These are phyloP conservation scores for Leccinum broughii DNA, from an alignment of 768 basidiomycete genomes.

Conservation along the genomic window DNA sequence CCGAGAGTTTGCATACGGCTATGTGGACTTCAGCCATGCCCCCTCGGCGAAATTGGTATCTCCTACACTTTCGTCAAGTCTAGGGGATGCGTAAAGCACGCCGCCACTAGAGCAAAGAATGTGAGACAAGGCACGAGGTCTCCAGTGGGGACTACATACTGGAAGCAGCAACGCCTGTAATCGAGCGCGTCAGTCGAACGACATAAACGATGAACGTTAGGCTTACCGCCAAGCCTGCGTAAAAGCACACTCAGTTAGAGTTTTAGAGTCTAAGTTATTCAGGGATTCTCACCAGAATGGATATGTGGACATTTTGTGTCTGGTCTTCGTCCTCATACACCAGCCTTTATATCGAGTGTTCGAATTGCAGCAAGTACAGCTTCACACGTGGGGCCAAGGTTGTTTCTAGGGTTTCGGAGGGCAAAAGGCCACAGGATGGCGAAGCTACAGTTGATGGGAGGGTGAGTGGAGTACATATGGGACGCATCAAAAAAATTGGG, in stretches of 20 bases:
- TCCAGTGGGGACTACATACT: constrained; percentile 41
- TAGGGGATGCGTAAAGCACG: constrained; percentile 78
- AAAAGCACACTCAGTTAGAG: constrained; percentile 3
- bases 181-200: constrained; percentile 11
- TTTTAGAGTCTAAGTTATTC: background rate
- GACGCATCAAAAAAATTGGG: background rate
- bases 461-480: background rate
- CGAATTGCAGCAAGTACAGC: constrained; percentile 11
- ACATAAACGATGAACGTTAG: background rate
- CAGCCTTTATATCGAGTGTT: constrained; percentile 22
- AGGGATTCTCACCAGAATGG: constrained; percentile 34
- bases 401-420: constrained; percentile 4
- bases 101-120: constrained; percentile 57
- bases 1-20: constrained; percentile 83
- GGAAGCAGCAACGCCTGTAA: constrained; percentile 60
- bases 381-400: constrained; percentile 8
- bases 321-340: constrained; percentile 3
- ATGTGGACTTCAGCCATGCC: constrained; percentile 7
- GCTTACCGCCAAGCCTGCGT: constrained; percentile 61
- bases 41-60: background rate
- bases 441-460: background rate
- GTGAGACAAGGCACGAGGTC: constrained; percentile 1
- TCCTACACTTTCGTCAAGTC: constrained; percentile 85
- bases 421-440: constrained; percentile 23
- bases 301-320: constrained; percentile 26